Conservation (phyloP, 164 flowering plant genomes). For the Chimonanthus praecox region DNA sequence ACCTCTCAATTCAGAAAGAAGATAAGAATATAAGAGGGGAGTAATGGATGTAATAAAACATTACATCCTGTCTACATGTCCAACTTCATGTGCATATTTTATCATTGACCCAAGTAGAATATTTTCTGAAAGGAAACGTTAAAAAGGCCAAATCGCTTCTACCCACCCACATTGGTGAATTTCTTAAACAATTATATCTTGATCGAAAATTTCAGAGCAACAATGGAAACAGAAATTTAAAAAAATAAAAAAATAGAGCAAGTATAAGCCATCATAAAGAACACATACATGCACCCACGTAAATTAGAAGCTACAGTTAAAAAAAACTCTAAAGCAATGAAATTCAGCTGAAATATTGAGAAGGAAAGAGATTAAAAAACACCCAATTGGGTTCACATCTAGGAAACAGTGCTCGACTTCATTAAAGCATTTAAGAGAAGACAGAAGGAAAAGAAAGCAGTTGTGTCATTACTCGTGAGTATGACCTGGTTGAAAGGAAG, state of each 20-base stretch:
- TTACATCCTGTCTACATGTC: too few relatives aligned
- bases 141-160: too few relatives aligned
- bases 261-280: too few relatives aligned
- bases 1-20: too few relatives aligned
- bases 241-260: background rate
- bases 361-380: background rate
- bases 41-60: too few relatives aligned
- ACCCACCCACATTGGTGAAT: too few relatives aligned
- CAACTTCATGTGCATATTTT: too few relatives aligned
- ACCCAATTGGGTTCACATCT: background rate
- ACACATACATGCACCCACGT: background rate
- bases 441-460: background rate
- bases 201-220: too few relatives aligned
- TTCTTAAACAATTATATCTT: too few relatives aligned
- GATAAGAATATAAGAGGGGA: too few relatives aligned
- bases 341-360: background rate
- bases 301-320: background rate
- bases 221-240: background rate
- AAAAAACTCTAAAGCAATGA: background rate
- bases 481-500: conserved; percentile 24
- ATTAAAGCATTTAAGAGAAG: background rate
- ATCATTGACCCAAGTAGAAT: too few relatives aligned
- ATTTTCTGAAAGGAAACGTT: too few relatives aligned
- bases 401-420: background rate
- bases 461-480: background rate